Percentiles rank a stretch among this genome's conserved stretches.
Evolutionary conservation across 164 flowering plant genomes (phyloP).

Genomic region (Aristolochia fimbriata): DNA sequence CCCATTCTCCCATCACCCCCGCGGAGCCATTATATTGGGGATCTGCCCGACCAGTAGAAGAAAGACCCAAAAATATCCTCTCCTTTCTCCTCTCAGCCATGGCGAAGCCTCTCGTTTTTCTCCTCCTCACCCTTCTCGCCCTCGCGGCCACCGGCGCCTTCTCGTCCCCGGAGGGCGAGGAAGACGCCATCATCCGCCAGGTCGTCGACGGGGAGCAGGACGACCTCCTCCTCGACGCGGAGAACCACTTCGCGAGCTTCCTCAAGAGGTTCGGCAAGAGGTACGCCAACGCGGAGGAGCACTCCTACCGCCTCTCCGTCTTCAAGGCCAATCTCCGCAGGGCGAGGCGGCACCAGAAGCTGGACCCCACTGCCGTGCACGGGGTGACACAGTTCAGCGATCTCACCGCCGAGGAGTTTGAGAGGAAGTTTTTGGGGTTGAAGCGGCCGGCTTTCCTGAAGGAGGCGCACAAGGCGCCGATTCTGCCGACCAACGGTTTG

Average conservation of each 20-base stretch:
- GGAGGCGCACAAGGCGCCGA: slow-evolving; percentile 68
- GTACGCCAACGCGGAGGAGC: slow-evolving; percentile 66
- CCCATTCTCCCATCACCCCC: too few species aligned
- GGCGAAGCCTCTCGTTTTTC: background rate
- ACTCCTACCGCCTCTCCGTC: slow-evolving; percentile 52
- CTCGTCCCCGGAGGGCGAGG: background rate
- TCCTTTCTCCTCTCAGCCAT: background rate
- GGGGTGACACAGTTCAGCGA: slow-evolving; percentile 92
- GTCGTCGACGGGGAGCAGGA: slow-evolving; percentile 15
- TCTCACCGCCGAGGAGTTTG: slow-evolving; percentile 71
- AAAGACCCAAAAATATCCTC: too few species aligned
- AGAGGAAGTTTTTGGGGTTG: slow-evolving; percentile 45
- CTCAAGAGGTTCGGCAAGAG: slow-evolving; percentile 42
- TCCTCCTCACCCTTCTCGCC: background rate
- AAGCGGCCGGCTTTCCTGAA: slow-evolving; percentile 30
- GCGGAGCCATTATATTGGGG: too few species aligned
- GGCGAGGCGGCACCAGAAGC: slow-evolving; percentile 59
- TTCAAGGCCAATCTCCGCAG: slow-evolving; percentile 74
- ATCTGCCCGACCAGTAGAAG: too few species aligned
- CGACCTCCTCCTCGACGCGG: slow-evolving; percentile 40
- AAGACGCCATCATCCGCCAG: slow-evolving; percentile 23
- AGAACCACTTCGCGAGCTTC: slow-evolving; percentile 62
- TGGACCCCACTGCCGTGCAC: slow-evolving; percentile 82
- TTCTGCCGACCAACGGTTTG: slow-evolving; percentile 70
- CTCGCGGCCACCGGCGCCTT: slow-evolving; percentile 1